A percentile compares a stretch with the other conserved stretches of the same genome.
Conservation (phyloP, 2,329 filamentous ascomycete species). For the Monilinia aucupariae region DNA sequence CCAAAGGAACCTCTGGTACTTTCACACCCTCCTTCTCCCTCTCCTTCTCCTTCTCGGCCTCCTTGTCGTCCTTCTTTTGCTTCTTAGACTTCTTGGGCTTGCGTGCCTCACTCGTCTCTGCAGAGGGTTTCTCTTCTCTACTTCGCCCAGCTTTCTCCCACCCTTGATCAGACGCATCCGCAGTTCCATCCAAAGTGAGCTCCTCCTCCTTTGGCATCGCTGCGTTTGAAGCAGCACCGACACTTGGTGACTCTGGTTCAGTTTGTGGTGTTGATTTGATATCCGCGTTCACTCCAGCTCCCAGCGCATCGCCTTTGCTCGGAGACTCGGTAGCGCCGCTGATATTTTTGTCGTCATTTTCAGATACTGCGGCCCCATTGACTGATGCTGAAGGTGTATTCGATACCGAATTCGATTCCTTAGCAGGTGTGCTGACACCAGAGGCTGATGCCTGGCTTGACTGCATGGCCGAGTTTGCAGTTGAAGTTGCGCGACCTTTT, state of each 20-base stretch:
- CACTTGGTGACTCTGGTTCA: constrained; percentile 48
- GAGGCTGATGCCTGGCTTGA: constrained; percentile 32
- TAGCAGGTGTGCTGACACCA: constrained; percentile 32
- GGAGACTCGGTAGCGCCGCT: constrained; percentile 27
- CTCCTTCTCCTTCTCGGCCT: constrained; percentile 52
- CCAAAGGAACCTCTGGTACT: constrained; percentile 48
- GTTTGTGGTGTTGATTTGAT: constrained; percentile 24
- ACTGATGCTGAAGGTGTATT: constrained; percentile 29
- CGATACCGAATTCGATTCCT: constrained; percentile 28
- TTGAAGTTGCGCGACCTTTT: constrained; percentile 56
- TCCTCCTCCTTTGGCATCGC: constrained; percentile 50
- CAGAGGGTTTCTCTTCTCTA: constrained; percentile 55
- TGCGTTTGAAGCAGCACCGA: constrained; percentile 45
- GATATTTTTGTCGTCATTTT: constrained; percentile 27
- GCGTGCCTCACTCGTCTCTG: constrained; percentile 34
- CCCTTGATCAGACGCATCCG: constrained; percentile 54
- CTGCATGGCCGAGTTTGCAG: constrained; percentile 27
- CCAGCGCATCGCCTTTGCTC: constrained; percentile 23
- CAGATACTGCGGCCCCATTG: constrained; percentile 25
- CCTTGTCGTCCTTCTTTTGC: constrained; percentile 36
- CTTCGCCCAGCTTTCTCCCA: constrained; percentile 62
- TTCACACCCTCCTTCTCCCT: constrained; percentile 55
- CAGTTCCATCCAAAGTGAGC: constrained; percentile 55
- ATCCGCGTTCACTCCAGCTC: constrained; percentile 23
- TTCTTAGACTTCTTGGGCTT: constrained; percentile 33